Evolutionary conservation across 179 eudicot genomes (phyloP).

Genomic region (Patellifolia procumbens): DNA sequence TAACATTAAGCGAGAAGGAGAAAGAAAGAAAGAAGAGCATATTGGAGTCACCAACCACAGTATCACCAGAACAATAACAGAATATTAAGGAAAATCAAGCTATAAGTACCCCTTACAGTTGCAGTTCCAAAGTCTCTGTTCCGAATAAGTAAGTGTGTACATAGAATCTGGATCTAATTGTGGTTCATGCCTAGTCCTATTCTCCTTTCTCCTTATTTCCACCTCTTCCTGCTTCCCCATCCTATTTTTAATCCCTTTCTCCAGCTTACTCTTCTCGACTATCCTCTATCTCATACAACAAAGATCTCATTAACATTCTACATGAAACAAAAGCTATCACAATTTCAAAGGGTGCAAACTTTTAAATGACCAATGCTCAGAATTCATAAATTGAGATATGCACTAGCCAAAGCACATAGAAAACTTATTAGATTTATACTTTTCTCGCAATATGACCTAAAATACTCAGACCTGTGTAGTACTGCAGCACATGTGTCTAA

Average conservation of each 20-base stretch:
- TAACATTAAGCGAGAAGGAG: not conserved
- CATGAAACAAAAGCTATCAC: not conserved
- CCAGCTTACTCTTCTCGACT: not conserved
- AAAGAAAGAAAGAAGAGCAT: not conserved
- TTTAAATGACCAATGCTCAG: not conserved
- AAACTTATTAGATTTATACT: not conserved
- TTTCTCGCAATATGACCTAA: not conserved
- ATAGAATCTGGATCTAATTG: not conserved
- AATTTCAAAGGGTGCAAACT: not conserved
- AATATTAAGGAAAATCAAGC: not conserved
- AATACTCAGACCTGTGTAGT: not conserved
- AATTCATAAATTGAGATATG: not conserved
- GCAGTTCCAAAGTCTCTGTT: too few relatives aligned
- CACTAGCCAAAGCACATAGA: slow-evolving; percentile 1
- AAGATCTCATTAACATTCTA: not conserved
- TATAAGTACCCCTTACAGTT: not conserved
- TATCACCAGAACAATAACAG: too few relatives aligned
- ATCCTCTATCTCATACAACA: not conserved
- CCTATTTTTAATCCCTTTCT: not conserved
- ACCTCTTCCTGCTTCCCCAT: not conserved
- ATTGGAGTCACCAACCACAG: not conserved
- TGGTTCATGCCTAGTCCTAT: not conserved
- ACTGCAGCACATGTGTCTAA: not conserved
- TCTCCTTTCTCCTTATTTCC: not conserved
- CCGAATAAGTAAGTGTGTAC: too few relatives aligned